A percentile compares a stretch with the other conserved stretches of the same genome.
phyloP scores from a whole-genome alignment of 345 rosid species.

The Syzygium aromaticum region DNA sequence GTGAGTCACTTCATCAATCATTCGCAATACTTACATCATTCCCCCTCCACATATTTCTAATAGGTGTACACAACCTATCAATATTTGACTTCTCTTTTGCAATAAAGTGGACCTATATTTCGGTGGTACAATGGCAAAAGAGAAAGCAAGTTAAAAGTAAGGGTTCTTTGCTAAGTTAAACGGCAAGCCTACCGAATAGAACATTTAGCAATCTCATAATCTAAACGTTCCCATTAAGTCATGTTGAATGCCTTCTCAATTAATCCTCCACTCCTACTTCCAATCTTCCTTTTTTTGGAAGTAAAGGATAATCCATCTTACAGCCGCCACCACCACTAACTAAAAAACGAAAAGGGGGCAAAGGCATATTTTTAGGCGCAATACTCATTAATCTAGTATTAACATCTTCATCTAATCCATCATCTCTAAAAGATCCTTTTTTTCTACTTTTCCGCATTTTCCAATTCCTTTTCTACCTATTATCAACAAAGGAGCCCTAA shows the following conservation, averaged over 20 bases:
- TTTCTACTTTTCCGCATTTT: neutral
- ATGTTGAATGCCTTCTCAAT: neutral
- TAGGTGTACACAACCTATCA: neutral
- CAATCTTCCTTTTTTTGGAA: neutral
- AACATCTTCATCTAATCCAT: neutral
- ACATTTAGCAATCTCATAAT: neutral
- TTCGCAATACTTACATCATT: rapidly evolving
- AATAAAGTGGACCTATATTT: neutral
- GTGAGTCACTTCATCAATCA: too few species aligned
- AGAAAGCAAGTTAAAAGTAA: neutral
- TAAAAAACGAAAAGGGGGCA: neutral
- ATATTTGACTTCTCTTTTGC: neutral
- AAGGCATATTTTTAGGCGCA: neutral
- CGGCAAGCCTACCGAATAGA: rapidly evolving
- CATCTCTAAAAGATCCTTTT: neutral
- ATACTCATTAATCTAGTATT: neutral
- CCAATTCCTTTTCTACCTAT: too few species aligned
- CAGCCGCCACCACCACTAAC: neutral
- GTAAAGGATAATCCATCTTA: neutral
- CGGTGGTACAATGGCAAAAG: rapidly evolving
- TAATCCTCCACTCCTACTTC: neutral
- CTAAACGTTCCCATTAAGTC: neutral
- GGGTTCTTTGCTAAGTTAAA: neutral
- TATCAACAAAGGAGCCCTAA: neutral
- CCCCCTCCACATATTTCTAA: neutral